Evolutionary conservation across 2,329 filamentous ascomycete species (phyloP).

Genomic region (Aspergillus brasiliensis): DNA sequence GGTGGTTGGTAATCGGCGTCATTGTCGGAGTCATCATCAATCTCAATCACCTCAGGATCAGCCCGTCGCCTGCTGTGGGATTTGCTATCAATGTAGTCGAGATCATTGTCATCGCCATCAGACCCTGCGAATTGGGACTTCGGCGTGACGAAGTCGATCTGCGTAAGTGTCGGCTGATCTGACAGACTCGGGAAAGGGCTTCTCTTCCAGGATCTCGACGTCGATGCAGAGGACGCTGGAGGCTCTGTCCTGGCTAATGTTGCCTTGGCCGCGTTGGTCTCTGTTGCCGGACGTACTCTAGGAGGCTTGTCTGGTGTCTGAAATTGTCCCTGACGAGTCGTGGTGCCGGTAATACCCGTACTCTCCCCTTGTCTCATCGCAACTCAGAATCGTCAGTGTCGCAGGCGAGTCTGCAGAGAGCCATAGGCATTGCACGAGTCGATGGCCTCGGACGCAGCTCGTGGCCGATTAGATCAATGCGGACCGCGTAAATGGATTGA

Average conservation of each 20-base stretch:
- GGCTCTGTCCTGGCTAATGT: constrained; percentile 17
- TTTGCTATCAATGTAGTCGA: constrained; percentile 34
- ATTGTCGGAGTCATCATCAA: constrained; percentile 28
- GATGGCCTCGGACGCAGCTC: not conserved
- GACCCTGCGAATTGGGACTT: constrained; percentile 16
- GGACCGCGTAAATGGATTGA: not conserved
- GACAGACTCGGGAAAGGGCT: constrained; percentile 20
- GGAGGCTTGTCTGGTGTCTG: constrained; percentile 25
- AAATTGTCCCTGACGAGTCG: constrained; percentile 19
- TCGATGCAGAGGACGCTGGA: constrained; percentile 19
- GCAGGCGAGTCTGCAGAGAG: constrained; percentile 2
- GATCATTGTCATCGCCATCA: constrained; percentile 26
- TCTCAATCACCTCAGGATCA: constrained; percentile 24
- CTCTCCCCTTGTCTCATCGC: constrained; percentile 32
- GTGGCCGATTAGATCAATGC: not conserved
- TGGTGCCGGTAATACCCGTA: constrained; percentile 17
- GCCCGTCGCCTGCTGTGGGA: constrained; percentile 4
- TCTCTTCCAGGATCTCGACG: constrained; percentile 24
- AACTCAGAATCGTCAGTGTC: constrained; percentile 15
- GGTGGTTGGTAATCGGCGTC: constrained; percentile 26
- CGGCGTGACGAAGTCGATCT: constrained; percentile 43
- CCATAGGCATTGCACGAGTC: constrained; percentile 15
- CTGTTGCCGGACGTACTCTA: constrained; percentile 11
- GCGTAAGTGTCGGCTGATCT: constrained; percentile 44
- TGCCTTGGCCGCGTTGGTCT: constrained; percentile 21